These are phyloP conservation scores for Globisporangium alternatum DNA, from an alignment of 352 stramenopile genomes.

Conservation along the genomic window DNA sequence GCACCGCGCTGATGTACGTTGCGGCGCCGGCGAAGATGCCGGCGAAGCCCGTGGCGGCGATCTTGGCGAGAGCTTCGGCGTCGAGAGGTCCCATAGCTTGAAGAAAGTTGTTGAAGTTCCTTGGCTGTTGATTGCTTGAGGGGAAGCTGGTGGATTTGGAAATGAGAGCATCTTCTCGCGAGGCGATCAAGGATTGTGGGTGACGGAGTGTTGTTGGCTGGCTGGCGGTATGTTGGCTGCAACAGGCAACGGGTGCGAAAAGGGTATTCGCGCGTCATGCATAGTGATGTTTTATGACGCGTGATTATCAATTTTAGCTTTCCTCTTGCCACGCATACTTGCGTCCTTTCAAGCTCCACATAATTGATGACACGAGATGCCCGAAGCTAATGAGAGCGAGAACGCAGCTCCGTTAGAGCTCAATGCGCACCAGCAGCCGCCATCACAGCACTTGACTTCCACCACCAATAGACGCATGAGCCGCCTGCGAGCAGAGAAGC, in stretches of 20 bases:
- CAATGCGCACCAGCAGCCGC: neutral
- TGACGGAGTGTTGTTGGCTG: neutral
- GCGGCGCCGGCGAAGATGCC: conserved; percentile 31
- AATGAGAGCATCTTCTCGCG: neutral
- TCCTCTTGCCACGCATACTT: neutral
- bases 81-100: conserved; percentile 8
- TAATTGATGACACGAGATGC: neutral
- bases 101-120: neutral
- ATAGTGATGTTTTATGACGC: no score
- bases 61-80: conserved; percentile 10
- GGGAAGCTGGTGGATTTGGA: neutral
- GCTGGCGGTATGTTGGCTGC: neutral
- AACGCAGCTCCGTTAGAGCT: neutral
- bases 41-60: conserved; percentile 17
- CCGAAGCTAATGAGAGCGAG: neutral
- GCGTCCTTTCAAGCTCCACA: neutral
- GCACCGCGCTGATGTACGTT: conserved; percentile 32
- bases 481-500: conserved; percentile 41
- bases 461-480: conserved; percentile 22
- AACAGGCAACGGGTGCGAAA: neutral
- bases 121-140: neutral
- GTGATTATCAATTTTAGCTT: no score
- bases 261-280: no score
- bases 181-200: neutral
- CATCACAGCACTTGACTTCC: neutral